Evolutionary conservation across 371 early-diverging fungal genomes (phyloP).

Genomic region (Syncephalastrum contaminatum): DNA sequence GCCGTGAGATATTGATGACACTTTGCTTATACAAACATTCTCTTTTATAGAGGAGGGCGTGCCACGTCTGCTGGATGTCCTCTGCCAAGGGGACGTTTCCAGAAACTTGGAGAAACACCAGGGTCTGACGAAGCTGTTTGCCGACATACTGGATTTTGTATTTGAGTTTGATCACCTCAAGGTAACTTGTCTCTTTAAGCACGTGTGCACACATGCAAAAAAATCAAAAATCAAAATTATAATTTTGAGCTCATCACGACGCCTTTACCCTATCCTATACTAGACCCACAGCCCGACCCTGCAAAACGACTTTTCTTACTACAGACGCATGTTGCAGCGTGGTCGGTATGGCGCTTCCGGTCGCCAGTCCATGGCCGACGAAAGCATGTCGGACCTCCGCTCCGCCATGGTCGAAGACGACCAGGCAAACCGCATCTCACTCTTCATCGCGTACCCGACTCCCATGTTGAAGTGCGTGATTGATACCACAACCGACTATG

Average conservation of each 20-base stretch:
- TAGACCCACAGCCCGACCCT: conserved; percentile 89
- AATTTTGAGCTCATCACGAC: background rate
- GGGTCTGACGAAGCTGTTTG: conserved; percentile 77
- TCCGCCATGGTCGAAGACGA: conserved; percentile 79
- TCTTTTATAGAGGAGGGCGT: conserved; percentile 62
- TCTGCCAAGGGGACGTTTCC: conserved; percentile 70
- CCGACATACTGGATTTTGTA: conserved; percentile 83
- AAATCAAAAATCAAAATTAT: background rate
- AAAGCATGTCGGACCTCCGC: conserved; percentile 39
- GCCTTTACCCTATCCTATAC: background rate
- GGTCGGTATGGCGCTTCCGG: conserved; percentile 38
- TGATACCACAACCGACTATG: conserved; percentile 69
- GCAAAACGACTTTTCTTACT: conserved; percentile 97
- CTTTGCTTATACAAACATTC: conserved; percentile 1
- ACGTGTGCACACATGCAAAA: background rate
- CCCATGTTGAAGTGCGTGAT: conserved; percentile 90
- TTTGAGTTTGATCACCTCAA: conserved; percentile 91
- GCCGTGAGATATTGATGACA: background rate
- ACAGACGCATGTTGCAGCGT: conserved; percentile 85
- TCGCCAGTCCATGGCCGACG: conserved; percentile 10
- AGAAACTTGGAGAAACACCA: conserved; percentile 73
- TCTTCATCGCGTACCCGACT: conserved; percentile 94
- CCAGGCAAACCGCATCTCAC: conserved; percentile 87
- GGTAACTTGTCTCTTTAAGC: conserved; percentile 36
- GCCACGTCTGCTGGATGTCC: conserved; percentile 69